Percentiles rank a stretch among this genome's conserved stretches.
Conservation (phyloP, 768 basidiomycete species). For the Hericium erinaceus region DNA sequence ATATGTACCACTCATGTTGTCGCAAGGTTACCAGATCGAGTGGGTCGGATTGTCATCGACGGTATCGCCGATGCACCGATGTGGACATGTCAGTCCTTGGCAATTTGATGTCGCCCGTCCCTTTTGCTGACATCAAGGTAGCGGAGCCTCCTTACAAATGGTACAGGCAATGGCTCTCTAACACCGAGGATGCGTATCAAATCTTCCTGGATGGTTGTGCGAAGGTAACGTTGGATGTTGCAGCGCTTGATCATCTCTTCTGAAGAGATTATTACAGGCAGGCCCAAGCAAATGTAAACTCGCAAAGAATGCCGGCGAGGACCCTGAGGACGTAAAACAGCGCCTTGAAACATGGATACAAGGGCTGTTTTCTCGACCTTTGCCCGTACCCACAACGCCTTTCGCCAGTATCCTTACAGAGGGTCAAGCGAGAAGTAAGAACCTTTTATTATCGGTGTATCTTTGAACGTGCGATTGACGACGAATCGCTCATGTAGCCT, state of each 20-base stretch:
- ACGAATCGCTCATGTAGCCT: not conserved
- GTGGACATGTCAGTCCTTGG: not conserved
- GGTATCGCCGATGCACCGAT: not conserved
- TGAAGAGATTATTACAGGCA: not conserved
- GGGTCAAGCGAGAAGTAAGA: not conserved
- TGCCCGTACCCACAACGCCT: slow-evolving; percentile 17
- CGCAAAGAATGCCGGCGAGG: slow-evolving; percentile 13
- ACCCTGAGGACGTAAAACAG: slow-evolving; percentile 10
- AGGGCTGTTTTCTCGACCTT: slow-evolving; percentile 17
- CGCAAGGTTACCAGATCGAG: not conserved
- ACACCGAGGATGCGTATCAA: slow-evolving; percentile 18
- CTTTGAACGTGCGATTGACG: not conserved
- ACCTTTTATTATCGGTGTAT: not conserved
- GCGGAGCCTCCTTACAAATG: slow-evolving; percentile 2
- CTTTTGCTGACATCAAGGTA: not conserved
- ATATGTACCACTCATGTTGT: too few species aligned
- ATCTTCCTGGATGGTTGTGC: slow-evolving; percentile 21
- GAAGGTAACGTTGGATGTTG: slow-evolving; percentile 8
- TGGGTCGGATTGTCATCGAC: not conserved
- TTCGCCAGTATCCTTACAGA: not conserved
- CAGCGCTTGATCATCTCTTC: not conserved
- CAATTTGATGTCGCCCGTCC: not conserved
- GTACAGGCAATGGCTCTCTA: slow-evolving; percentile 16
- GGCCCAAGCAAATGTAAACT: slow-evolving; percentile 16
- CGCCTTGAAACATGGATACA: slow-evolving; percentile 18